Evolutionary conservation across 192 early-diverging fungal species (phyloP).

Genomic region (Backusella westeae): DNA sequence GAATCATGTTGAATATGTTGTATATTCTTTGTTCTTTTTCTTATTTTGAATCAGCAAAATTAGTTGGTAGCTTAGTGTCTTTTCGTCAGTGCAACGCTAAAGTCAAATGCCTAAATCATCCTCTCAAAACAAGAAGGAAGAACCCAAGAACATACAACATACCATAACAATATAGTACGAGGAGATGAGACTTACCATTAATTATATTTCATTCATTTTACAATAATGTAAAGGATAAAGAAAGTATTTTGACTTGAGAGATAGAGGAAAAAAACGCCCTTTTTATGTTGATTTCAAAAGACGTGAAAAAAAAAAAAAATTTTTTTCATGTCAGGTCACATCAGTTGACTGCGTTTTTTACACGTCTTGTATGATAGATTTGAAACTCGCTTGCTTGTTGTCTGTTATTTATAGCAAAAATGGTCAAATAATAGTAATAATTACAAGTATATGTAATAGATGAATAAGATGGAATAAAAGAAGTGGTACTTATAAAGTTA

Average conservation of each 20-base stretch:
- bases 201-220: not conserved
- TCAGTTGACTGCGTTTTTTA: not conserved
- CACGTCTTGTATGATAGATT: not conserved
- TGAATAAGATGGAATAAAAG: too few species aligned
- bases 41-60: not conserved
- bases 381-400: not conserved
- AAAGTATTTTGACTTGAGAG: not conserved
- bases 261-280: not conserved
- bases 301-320: not conserved
- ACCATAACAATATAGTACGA: not conserved
- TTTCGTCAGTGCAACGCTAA: constrained; percentile 20
- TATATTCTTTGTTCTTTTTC: not conserved
- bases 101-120: constrained; percentile 28
- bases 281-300: not conserved
- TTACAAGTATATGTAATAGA: too few species aligned
- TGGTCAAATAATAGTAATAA: too few species aligned
- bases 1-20: not conserved
- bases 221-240: not conserved
- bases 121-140: not conserved
- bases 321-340: not conserved
- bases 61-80: constrained; percentile 20
- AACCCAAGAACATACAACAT: not conserved
- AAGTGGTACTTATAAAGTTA: too few species aligned
- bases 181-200: not conserved
- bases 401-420: too few species aligned